phyloP scores from a whole-genome alignment of 495 filamentous ascomycete species.

The Jackrogersella multiformis region DNA sequence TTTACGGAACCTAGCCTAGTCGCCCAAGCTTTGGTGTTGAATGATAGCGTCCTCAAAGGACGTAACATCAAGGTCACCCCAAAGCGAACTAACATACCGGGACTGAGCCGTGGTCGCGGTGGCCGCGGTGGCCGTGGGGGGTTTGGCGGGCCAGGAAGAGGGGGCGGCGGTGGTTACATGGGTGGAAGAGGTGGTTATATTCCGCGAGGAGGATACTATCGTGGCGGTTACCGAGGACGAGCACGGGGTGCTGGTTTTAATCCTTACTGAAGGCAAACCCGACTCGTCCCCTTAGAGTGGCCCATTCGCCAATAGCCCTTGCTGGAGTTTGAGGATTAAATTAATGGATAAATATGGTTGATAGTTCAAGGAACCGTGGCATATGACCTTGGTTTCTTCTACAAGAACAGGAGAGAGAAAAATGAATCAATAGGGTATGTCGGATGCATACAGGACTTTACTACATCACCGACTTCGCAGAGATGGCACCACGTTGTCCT shows the following conservation, averaged over 20 bases:
- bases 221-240: constrained; percentile 81
- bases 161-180: constrained; percentile 28
- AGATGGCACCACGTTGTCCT: constrained; percentile 22
- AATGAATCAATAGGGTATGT: constrained; percentile 29
- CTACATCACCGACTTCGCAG: constrained; percentile 33
- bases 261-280: constrained; percentile 27
- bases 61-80: constrained; percentile 96
- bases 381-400: constrained; percentile 15
- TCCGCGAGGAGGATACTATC: constrained; percentile 74
- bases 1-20: constrained; percentile 96
- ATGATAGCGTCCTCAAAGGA: constrained; percentile 96
- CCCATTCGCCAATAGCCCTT: not conserved
- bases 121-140: constrained; percentile 79
- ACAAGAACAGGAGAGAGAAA: constrained; percentile 23
- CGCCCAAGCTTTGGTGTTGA: constrained; percentile 90
- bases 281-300: constrained; percentile 7
- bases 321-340: constrained; percentile 9
- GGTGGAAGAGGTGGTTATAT: constrained; percentile 71
- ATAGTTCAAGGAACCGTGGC: constrained; percentile 19
- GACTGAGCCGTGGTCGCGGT: constrained; percentile 81
- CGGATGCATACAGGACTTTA: constrained; percentile 30
- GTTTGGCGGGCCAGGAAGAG: constrained; percentile 58
- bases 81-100: constrained; percentile 96
- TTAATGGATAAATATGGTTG: constrained; percentile 29
- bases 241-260: constrained; percentile 65